phyloP scores from a whole-genome alignment of 2,329 filamentous ascomycete species.

The Hymenoscyphus repandus region DNA sequence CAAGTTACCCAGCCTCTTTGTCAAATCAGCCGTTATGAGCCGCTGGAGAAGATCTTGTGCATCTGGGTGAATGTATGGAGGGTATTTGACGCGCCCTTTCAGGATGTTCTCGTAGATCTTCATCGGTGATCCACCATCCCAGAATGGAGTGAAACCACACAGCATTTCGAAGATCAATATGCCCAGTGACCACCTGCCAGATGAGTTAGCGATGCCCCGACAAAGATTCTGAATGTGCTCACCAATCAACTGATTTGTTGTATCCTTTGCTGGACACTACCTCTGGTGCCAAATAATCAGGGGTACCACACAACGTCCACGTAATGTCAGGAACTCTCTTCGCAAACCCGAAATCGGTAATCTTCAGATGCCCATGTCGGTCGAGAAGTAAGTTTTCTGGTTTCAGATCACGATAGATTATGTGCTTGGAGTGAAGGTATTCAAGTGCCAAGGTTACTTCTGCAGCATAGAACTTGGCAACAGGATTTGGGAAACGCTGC shows the following conservation, averaged over 20 bases:
- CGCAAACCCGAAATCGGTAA: constrained; percentile 97
- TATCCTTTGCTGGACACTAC: constrained; percentile 99
- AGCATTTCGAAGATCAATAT: constrained; percentile 99
- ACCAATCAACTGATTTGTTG: constrained; percentile 99
- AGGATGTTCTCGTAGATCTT: constrained; percentile 99
- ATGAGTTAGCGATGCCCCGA: constrained; percentile 12
- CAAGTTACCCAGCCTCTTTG: constrained; percentile 90
- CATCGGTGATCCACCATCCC: constrained; percentile 96
- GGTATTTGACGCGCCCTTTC: constrained; percentile 92
- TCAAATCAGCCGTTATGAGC: constrained; percentile 90
- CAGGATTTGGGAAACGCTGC: constrained; percentile 95
- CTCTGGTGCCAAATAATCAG: constrained; percentile 94
- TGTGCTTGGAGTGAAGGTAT: constrained; percentile 89
- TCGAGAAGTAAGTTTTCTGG: constrained; percentile 90
- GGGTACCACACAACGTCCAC: constrained; percentile 96
- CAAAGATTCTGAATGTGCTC: constrained; percentile 36
- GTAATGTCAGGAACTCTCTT: constrained; percentile 98
- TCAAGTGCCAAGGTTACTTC: constrained; percentile 94
- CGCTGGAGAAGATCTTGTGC: constrained; percentile 89
- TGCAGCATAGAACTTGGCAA: constrained; percentile 98
- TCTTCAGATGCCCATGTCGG: constrained; percentile 90
- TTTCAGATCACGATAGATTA: constrained; percentile 97
- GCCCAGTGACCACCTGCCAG: constrained; percentile 86
- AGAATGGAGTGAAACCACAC: constrained; percentile 97
- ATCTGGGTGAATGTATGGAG: constrained; percentile 89